These are phyloP conservation scores for Conticribra guillardii DNA, from an alignment of 108 stramenopile genomes.

Conservation along the genomic window DNA sequence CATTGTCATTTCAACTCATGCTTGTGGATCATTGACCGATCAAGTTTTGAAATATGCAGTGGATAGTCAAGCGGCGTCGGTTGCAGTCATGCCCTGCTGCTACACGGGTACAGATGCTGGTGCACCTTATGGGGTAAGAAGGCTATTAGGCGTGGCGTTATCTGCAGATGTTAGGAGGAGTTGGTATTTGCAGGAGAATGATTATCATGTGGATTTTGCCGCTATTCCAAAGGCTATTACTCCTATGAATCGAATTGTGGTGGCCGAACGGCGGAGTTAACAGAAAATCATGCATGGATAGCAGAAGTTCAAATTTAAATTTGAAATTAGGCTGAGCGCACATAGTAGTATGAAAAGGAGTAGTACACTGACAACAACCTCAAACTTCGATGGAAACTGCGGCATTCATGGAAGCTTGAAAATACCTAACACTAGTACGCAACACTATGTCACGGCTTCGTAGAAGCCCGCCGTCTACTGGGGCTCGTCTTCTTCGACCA, in stretches of 20 bases:
- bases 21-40: constrained; percentile 57
- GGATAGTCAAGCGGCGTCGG: constrained; percentile 19
- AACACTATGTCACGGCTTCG: too few species aligned
- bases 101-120: constrained; percentile 62
- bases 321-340: too few species aligned
- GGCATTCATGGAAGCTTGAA: too few species aligned
- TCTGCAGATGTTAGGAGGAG: constrained; percentile 50
- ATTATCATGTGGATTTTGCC: constrained; percentile 60
- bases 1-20: constrained; percentile 54
- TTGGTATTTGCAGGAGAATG: constrained; percentile 35
- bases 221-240: constrained; percentile 55
- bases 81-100: constrained; percentile 67
- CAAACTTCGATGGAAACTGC: too few species aligned
- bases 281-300: too few species aligned
- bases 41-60: constrained; percentile 33
- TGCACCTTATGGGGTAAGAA: constrained; percentile 49
- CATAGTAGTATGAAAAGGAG: too few species aligned
- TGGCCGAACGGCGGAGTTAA: constrained; percentile 36
- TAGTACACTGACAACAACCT: too few species aligned
- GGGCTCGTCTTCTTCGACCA: too few species aligned
- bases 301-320: too few species aligned
- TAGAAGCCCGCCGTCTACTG: too few species aligned
- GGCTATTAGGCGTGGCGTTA: constrained; percentile 49
- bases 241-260: constrained; percentile 63
- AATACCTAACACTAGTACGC: too few species aligned